Base-by-base conservation (phyloP, 805 yeast species). In the Ogataea trehalophila region DNA sequence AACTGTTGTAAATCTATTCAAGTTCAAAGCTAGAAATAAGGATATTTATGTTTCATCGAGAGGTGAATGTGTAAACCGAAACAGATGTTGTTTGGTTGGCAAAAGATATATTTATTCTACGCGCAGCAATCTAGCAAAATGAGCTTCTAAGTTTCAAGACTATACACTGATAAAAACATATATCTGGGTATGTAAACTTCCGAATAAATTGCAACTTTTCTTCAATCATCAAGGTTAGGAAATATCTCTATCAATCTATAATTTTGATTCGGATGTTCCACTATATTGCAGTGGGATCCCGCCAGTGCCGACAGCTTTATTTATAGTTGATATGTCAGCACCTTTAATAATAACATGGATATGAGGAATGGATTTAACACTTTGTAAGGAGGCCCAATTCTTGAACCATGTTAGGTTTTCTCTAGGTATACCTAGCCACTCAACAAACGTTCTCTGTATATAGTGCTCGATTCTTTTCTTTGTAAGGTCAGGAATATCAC, bases 331-430 rank as follows among this genome's bases (percentile, higher is more conserved):
- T 13, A 54, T 38, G 3, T 60, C 52, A 22, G 72, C 56, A 16
- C 72, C 75, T 43, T 67, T 74, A 11, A 85, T 52, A 26, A 85
- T 57, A 1, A 85, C 77, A 63, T 85, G 94, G n/a, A 85, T 66
- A 59, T 85, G 94, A 23, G 89, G 83, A 36, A 85, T 69, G 31
- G 77, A 71, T 53, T 70, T 74, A 5, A 85, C 83, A 60, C 89
- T 82, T 60, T 85, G 94, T 37, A 85, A 62, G 7, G 75, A 71
- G 6, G 82, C 76, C 78, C 85, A 85, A 60, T 85, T 85, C 53
- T 85, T 74, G 63, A 85, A 85, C 92, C 92, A 85, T 2, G 72
- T 59, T 41, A 76, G 55, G 37, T 76, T 65, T 3, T 72, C 67
- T 31, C 68, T 57, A 7, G 63, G 57, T 15, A 71, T 60, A 8